Evolutionary conservation across 73 alveolate species (phyloP).

Genomic region (Tetrahymena elliotti): DNA sequence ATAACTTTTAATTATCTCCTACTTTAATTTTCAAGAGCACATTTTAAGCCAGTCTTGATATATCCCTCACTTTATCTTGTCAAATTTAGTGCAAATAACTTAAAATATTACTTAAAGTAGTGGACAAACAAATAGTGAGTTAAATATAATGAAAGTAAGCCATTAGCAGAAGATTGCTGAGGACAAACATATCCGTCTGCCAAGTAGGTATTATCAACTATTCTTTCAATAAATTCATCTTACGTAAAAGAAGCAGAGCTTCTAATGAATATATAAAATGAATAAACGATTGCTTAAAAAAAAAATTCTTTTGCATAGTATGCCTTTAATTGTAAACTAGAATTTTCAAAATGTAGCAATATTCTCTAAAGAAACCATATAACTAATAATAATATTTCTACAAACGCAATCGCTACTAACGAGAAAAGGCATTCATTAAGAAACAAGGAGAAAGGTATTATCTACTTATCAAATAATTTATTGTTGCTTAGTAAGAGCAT

Average conservation of each 20-base stretch:
- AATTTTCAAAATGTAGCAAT: neutral
- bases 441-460: neutral
- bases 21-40: neutral
- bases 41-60: neutral
- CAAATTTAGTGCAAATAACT: neutral
- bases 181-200: neutral
- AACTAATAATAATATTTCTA: neutral
- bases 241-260: neutral
- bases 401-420: neutral
- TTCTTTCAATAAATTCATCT: neutral
- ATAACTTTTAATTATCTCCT: neutral
- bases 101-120: neutral
- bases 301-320: neutral
- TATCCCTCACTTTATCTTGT: neutral
- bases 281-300: neutral
- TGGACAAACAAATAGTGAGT: neutral
- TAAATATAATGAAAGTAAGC: neutral
- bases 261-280: neutral
- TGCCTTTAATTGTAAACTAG: neutral
- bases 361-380: neutral
- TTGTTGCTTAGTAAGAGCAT: neutral
- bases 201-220: neutral
- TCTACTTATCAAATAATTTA: neutral
- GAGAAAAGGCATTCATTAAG: neutral
- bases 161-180: neutral